Evolutionary conservation across 2,329 filamentous ascomycete species (phyloP).

Genomic region (Pyricularia pennisetigena): DNA sequence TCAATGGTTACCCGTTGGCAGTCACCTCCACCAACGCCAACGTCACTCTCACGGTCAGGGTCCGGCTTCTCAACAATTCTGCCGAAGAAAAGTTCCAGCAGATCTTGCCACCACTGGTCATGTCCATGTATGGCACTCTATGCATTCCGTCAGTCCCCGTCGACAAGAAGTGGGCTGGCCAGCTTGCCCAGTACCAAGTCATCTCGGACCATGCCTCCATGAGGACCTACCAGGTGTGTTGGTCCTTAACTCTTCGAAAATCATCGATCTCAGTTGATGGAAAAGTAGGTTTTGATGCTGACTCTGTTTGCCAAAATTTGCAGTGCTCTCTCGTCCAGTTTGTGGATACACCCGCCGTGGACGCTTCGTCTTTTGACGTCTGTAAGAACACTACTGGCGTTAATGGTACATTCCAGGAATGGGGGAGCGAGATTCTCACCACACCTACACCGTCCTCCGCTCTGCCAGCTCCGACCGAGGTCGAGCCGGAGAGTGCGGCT

Average conservation of each 20-base stretch:
- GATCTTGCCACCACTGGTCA: slow-evolving; percentile 1
- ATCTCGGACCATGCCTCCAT: not conserved
- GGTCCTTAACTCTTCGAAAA: not conserved
- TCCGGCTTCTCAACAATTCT: slow-evolving; percentile 2
- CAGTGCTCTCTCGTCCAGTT: slow-evolving; percentile 4
- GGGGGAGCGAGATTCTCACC: slow-evolving; percentile 2
- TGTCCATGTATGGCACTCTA: slow-evolving; percentile 2
- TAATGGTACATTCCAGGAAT: slow-evolving; percentile 1
- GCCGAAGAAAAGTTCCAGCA: not conserved
- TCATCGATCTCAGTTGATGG: not conserved
- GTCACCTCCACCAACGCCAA: slow-evolving; percentile 1
- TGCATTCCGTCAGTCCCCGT: slow-evolving; percentile 2
- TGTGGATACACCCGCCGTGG: not conserved
- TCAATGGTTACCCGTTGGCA: slow-evolving; percentile 4
- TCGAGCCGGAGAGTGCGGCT: not conserved
- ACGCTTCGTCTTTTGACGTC: not conserved
- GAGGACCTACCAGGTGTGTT: slow-evolving; percentile 4
- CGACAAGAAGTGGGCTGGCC: not conserved
- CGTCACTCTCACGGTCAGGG: slow-evolving; percentile 1
- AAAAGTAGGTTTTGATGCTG: not conserved
- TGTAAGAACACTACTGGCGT: slow-evolving; percentile 4
- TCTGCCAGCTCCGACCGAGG: not conserved
- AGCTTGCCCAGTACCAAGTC: slow-evolving; percentile 5
- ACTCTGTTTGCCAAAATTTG: not conserved
- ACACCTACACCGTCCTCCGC: not conserved